Percentiles rank a stretch among this genome's conserved stretches.
These are phyloP conservation scores for Phaffia australis DNA, from an alignment of 768 basidiomycete genomes.

Conservation along the genomic window DNA sequence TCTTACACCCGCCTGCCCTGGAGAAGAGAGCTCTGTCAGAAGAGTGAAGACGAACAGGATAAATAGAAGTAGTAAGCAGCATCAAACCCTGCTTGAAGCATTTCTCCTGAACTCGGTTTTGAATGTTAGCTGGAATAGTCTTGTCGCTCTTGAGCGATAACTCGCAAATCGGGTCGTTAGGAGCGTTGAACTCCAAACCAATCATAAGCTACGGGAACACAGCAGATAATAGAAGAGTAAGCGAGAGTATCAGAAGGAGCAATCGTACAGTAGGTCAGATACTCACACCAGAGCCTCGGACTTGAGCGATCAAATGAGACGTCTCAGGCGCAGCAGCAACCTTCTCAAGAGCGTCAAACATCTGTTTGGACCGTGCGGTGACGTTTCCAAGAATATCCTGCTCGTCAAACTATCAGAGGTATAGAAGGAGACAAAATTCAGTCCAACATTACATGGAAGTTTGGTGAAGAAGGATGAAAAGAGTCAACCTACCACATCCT, in stretches of 20 bases:
- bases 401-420: constrained; percentile 45
- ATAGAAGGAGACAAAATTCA: not conserved
- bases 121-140: constrained; percentile 48
- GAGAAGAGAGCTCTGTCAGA: not conserved
- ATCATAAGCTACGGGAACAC: constrained; percentile 9
- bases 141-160: constrained; percentile 33
- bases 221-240: not conserved
- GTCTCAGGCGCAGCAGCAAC: constrained; percentile 51
- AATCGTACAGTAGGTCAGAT: constrained; percentile 45
- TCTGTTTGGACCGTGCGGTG: constrained; percentile 59
- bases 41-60: constrained; percentile 44
- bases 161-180: constrained; percentile 25
- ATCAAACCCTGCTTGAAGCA: constrained; percentile 80
- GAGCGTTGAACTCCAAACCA: constrained; percentile 29
- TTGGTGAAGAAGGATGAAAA: not conserved
- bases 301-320: constrained; percentile 50
- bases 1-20: not conserved
- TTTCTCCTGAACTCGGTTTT: constrained; percentile 58
- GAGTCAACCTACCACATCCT: constrained; percentile 18
- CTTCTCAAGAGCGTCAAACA: constrained; percentile 52
- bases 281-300: constrained; percentile 68
- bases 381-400: constrained; percentile 80
- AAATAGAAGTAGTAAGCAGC: constrained; percentile 78
- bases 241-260: not conserved
- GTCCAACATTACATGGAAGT: not conserved